Evolutionary conservation across 2,329 filamentous ascomycete species (phyloP).

Genomic region (Arthroderma sp.): DNA sequence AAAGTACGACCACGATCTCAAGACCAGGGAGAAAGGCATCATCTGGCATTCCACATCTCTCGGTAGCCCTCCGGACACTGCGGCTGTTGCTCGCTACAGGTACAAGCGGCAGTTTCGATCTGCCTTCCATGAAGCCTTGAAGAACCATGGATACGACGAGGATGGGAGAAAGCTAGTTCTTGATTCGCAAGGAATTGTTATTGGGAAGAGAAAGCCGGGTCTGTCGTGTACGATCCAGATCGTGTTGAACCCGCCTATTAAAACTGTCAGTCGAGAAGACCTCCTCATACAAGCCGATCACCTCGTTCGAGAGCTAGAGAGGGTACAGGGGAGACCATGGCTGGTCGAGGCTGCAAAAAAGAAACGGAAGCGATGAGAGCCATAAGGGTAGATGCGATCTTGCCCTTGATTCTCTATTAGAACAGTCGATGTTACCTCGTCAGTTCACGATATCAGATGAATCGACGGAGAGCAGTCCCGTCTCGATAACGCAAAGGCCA

Average conservation of each 20-base stretch:
- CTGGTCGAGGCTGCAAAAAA: neutral
- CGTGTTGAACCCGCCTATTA: neutral
- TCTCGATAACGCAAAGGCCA: too few relatives aligned
- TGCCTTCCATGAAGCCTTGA: conserved; percentile 38
- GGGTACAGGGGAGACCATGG: neutral
- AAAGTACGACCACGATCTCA: conserved; percentile 28
- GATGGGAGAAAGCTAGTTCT: conserved; percentile 18
- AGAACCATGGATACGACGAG: conserved; percentile 34
- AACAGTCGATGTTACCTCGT: too few relatives aligned
- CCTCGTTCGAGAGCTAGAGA: neutral
- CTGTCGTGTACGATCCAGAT: neutral
- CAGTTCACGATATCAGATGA: too few relatives aligned
- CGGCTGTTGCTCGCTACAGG: conserved; percentile 38
- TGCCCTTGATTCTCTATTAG: too few relatives aligned
- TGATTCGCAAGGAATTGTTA: neutral
- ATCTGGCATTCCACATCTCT: conserved; percentile 39
- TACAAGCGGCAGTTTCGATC: conserved; percentile 32
- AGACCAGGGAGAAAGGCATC: conserved; percentile 28
- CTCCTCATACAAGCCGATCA: neutral
- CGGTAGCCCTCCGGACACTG: conserved; percentile 22
- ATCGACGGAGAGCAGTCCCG: too few relatives aligned
- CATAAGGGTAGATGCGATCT: too few relatives aligned
- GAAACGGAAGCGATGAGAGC: neutral
- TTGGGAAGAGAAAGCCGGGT: neutral
- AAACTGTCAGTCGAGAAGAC: neutral